Conservation (phyloP, 2,329 filamentous ascomycete species). For the Cladorrhinum sp. region DNA sequence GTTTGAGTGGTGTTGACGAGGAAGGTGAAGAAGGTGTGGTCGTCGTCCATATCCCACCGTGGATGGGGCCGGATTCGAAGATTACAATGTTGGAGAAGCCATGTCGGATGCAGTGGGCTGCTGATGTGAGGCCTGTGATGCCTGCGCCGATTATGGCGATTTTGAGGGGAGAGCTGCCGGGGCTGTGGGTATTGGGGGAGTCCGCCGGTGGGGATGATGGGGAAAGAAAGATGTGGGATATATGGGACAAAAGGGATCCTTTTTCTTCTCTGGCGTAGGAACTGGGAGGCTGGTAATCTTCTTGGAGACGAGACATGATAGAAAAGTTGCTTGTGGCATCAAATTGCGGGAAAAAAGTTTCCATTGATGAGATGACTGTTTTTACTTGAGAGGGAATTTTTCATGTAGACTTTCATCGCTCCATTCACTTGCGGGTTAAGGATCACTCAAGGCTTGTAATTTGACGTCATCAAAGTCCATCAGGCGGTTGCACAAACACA, state of each 20-base stretch:
- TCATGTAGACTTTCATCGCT: no score
- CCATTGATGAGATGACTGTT: no score
- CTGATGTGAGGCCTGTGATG: slow-evolving; percentile 72
- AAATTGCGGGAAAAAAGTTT: no score
- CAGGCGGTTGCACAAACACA: no score
- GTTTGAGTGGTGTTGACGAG: slow-evolving; percentile 70
- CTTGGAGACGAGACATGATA: no score
- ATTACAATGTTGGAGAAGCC: slow-evolving; percentile 72
- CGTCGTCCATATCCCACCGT: slow-evolving; percentile 84
- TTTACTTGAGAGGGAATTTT: no score
- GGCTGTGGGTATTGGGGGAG: slow-evolving; percentile 59
- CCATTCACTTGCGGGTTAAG: no score
- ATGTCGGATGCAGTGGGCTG: slow-evolving; percentile 80
- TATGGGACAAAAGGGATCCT: slow-evolving; percentile 52
- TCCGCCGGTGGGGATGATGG: slow-evolving; percentile 41
- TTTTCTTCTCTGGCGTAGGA: no score
- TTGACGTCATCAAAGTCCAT: neutral
- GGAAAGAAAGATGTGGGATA: slow-evolving; percentile 62
- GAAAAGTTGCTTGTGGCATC: no score
- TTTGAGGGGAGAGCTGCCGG: slow-evolving; percentile 55
- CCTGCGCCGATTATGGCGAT: slow-evolving; percentile 69
- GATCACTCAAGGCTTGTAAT: neutral
- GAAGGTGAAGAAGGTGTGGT: no score
- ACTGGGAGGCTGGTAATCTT: no score
- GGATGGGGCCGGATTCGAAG: slow-evolving; percentile 68